phyloP scores from a whole-genome alignment of 2,329 filamentous ascomycete genomes.

The Truncatella angustata region DNA sequence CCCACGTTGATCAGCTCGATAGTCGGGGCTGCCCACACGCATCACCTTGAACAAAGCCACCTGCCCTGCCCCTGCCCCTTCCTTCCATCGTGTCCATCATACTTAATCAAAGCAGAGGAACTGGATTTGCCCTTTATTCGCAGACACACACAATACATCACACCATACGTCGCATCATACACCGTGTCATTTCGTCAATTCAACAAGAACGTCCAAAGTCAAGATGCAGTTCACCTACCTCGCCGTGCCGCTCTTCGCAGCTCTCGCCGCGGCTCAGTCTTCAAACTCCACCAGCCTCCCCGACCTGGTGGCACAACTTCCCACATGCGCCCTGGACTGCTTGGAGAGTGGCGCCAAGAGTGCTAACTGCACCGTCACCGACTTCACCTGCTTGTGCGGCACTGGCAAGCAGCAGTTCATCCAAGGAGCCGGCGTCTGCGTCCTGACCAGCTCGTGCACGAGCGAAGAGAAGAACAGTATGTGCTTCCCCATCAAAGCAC shows the following conservation, averaged over 20 bases:
- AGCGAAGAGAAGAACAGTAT: slow-evolving; percentile 23
- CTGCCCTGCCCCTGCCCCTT: background rate
- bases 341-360: slow-evolving; percentile 18
- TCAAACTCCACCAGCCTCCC: slow-evolving; percentile 19
- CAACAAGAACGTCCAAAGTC: background rate
- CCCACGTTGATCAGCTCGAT: background rate
- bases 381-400: slow-evolving; percentile 29
- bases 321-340: slow-evolving; percentile 26
- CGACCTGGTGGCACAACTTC: slow-evolving; percentile 25
- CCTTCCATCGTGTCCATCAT: background rate
- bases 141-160: too few species aligned
- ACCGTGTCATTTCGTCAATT: too few species aligned
- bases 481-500: slow-evolving; percentile 7
- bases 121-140: too few species aligned
- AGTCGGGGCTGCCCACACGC: too few species aligned
- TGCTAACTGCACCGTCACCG: slow-evolving; percentile 23
- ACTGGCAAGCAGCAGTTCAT: slow-evolving; percentile 21
- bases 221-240: slow-evolving; percentile 19
- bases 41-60: background rate
- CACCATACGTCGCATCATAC: background rate
- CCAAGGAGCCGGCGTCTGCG: slow-evolving; percentile 19
- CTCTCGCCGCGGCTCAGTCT: slow-evolving; percentile 19
- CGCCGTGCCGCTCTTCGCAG: slow-evolving; percentile 22
- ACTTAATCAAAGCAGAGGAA: background rate
- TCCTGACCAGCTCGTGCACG: slow-evolving; percentile 17